These are phyloP conservation scores for Eucalyptus cloeziana DNA, from an alignment of 345 rosid species.

Conservation along the genomic window DNA sequence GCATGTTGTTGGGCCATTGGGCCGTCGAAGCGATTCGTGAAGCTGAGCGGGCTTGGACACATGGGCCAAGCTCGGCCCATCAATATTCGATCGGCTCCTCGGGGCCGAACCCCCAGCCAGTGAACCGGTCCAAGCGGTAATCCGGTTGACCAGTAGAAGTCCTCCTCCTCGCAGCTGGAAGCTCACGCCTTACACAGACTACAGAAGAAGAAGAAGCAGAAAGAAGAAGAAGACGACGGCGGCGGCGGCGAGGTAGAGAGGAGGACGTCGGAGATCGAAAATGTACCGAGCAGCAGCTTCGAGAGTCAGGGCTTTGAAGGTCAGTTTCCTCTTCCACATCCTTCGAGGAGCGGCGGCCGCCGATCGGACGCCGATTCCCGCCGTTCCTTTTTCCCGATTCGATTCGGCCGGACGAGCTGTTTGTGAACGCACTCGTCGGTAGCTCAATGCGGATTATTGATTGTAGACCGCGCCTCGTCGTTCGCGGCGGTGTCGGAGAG, in stretches of 20 bases:
- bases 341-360: neutral
- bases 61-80: neutral
- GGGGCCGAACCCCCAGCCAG: neutral
- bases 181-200: neutral
- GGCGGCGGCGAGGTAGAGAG: neutral
- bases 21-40: neutral
- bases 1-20: neutral
- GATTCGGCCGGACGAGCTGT: neutral
- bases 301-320: neutral
- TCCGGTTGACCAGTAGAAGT: neutral
- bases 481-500: neutral
- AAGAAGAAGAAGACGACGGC: rapidly evolving
- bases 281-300: neutral
- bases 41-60: neutral
- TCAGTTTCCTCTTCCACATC: neutral
- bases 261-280: neutral
- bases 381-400: neutral
- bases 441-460: neutral
- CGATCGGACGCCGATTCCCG: neutral
- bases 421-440: neutral
- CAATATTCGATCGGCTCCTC: neutral
- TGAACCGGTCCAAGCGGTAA: neutral
- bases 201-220: neutral
- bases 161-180: neutral
- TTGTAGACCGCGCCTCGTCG: neutral